Conservation (phyloP, 306 rosid species). For the Vicia villosa region DNA sequence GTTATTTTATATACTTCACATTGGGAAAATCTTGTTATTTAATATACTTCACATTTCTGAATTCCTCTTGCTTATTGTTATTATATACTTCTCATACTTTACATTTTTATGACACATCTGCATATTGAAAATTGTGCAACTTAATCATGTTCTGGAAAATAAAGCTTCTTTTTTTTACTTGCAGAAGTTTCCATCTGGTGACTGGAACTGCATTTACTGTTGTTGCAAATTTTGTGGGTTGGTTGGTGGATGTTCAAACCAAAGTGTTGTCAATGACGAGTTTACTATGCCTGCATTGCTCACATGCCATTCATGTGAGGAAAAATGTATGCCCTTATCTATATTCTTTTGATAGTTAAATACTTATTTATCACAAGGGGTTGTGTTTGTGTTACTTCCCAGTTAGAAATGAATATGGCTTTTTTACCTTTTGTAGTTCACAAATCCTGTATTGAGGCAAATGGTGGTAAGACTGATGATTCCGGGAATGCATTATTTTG, state of each 20-base stretch:
- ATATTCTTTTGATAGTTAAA: constrained; percentile 30
- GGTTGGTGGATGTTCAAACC: constrained; percentile 44
- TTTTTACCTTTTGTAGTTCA: constrained; percentile 61
- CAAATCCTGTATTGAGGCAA: constrained; percentile 53
- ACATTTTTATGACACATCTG: constrained; percentile 3
- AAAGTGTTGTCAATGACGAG: constrained; percentile 41
- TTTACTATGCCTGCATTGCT: constrained; percentile 41
- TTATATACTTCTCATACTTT: background rate
- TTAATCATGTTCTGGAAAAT: constrained; percentile 14
- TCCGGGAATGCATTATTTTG: constrained; percentile 52
- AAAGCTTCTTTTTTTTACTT: constrained; percentile 36
- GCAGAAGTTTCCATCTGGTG: constrained; percentile 94
- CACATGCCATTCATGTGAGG: constrained; percentile 72
- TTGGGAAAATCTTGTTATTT: constrained; percentile 1
- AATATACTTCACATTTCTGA: background rate
- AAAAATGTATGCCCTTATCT: constrained; percentile 66
- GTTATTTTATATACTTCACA: background rate
- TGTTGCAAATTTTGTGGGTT: constrained; percentile 89
- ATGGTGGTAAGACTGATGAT: constrained; percentile 45
- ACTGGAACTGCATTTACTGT: constrained; percentile 90
- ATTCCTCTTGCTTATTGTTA: background rate
- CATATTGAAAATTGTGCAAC: constrained; percentile 15
- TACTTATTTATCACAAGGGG: constrained; percentile 11
- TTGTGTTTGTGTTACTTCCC: constrained; percentile 24
- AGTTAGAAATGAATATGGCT: constrained; percentile 28